Conservation (phyloP, 371 early-diverging fungal species). For the Mortierella sp. region DNA sequence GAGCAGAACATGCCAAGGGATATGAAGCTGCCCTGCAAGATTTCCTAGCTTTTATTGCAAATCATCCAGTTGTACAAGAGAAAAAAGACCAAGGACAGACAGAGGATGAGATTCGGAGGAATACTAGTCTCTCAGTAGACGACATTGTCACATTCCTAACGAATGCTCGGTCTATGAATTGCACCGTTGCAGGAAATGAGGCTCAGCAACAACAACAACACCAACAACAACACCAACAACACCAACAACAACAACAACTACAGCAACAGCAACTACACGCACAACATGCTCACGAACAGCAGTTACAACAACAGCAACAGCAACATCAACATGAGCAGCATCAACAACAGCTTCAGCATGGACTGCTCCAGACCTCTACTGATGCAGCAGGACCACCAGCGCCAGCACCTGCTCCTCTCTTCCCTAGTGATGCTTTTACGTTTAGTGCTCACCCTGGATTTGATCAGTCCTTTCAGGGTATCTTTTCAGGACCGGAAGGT, state of each 20-base stretch:
- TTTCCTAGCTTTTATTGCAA: conserved; percentile 69
- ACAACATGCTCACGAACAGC: conserved; percentile 12
- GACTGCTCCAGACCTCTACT: conserved; percentile 25
- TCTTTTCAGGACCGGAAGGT: conserved; percentile 52
- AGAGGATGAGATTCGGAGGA: conserved; percentile 50
- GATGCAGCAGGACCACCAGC: conserved; percentile 14
- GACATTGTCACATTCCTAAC: conserved; percentile 69
- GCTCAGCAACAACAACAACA: conserved; percentile 28
- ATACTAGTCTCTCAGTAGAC: conserved; percentile 61
- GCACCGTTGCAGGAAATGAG: conserved; percentile 33
- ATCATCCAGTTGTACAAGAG: conserved; percentile 59
- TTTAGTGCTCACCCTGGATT: conserved; percentile 46
- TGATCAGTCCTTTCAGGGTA: conserved; percentile 41
- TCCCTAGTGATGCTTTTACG: conserved; percentile 52
- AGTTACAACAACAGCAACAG: conserved; percentile 33
- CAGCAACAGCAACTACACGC: conserved; percentile 31
- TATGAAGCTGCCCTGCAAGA: conserved; percentile 81
- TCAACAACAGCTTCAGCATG: conserved; percentile 19
- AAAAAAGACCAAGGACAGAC: conserved; percentile 59
- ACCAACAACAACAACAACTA: conserved; percentile 37
- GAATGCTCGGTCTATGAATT: conserved; percentile 62
- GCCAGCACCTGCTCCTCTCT: conserved; percentile 27
- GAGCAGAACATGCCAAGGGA: conserved; percentile 73
- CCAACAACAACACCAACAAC: conserved; percentile 42
- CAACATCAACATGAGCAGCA: conserved; percentile 27